Evolutionary conservation across 495 filamentous ascomycete species (phyloP).

Genomic region (Antarctomyces pellizariae): DNA sequence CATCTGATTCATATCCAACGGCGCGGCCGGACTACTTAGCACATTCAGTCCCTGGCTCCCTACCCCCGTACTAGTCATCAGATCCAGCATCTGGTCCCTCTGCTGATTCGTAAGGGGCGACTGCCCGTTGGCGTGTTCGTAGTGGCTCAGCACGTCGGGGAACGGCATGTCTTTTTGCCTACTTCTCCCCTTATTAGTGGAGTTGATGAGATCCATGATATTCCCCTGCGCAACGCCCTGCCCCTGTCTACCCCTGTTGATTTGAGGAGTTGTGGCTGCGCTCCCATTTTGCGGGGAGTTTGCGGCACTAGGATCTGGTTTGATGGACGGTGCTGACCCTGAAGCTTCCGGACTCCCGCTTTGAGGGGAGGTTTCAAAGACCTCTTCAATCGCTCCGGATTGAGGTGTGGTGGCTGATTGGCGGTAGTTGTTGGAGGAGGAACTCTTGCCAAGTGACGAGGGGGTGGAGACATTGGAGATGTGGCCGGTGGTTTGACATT

Average conservation of each 20-base stretch:
- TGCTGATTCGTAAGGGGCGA: slow-evolving; percentile 53
- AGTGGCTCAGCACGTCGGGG: slow-evolving; percentile 45
- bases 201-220: slow-evolving; percentile 75
- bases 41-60: slow-evolving; percentile 12
- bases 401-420: slow-evolving; percentile 2
- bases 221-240: slow-evolving; percentile 36
- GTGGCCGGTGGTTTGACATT: slow-evolving; percentile 5
- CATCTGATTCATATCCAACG: slow-evolving; percentile 33
- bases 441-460: slow-evolving; percentile 2
- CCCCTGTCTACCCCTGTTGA: too few species aligned
- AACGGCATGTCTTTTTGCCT: slow-evolving; percentile 33
- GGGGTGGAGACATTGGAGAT: background rate
- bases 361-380: slow-evolving; percentile 13
- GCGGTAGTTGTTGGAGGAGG: background rate
- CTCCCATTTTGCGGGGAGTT: too few species aligned
- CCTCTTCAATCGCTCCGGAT: slow-evolving; percentile 14
- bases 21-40: slow-evolving; percentile 33
- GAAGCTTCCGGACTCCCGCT: slow-evolving; percentile 1
- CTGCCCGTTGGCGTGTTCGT: slow-evolving; percentile 37
- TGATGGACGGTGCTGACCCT: slow-evolving; percentile 6
- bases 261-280: slow-evolving; percentile 7
- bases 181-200: slow-evolving; percentile 41
- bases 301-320: slow-evolving; percentile 3
- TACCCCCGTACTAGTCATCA: slow-evolving; percentile 25
- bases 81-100: slow-evolving; percentile 52